Percentiles rank a stretch among this genome's conserved stretches.
These are phyloP conservation scores for Epichloe hybrida DNA, from an alignment of 2,329 filamentous ascomycete genomes.

Conservation along the genomic window DNA sequence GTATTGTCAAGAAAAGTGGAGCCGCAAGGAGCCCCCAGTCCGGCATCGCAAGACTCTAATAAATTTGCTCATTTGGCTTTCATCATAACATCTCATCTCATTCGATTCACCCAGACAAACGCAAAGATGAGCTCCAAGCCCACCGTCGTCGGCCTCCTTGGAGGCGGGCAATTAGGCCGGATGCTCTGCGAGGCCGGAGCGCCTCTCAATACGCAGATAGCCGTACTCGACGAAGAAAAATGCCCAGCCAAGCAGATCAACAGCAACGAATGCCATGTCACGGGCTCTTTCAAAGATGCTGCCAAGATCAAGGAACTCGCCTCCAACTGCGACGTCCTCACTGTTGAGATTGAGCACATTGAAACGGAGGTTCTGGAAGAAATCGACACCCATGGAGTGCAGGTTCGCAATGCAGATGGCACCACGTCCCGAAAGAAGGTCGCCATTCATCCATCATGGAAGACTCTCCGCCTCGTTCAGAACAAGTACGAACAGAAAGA, in stretches of 20 bases:
- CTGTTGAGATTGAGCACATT: conserved; percentile 91
- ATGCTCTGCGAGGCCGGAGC: conserved; percentile 86
- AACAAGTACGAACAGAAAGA: conserved; percentile 89
- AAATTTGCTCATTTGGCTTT: background rate
- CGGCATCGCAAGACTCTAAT: too few species aligned
- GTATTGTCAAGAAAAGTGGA: too few species aligned
- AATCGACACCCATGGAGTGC: conserved; percentile 51
- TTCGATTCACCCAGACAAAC: background rate
- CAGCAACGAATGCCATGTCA: conserved; percentile 58
- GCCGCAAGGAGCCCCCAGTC: too few species aligned
- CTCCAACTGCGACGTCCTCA: conserved; percentile 62
- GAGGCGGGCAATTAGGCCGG: conserved; percentile 67
- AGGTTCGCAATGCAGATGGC: conserved; percentile 23
- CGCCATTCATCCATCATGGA: conserved; percentile 68
- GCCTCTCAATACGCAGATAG: conserved; percentile 61
- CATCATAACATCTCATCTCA: background rate
- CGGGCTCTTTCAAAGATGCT: conserved; percentile 77
- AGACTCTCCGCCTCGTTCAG: conserved; percentile 77
- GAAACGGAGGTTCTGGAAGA: conserved; percentile 83
- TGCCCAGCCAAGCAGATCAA: conserved; percentile 80
- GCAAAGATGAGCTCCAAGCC: conserved; percentile 10
- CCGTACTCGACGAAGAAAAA: conserved; percentile 62
- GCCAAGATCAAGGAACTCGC: conserved; percentile 72
- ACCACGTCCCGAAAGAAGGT: conserved; percentile 29
- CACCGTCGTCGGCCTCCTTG: conserved; percentile 38